Base-by-base conservation (phyloP, 495 filamentous ascomycete genomes). In the Penicillium desertorum region DNA sequence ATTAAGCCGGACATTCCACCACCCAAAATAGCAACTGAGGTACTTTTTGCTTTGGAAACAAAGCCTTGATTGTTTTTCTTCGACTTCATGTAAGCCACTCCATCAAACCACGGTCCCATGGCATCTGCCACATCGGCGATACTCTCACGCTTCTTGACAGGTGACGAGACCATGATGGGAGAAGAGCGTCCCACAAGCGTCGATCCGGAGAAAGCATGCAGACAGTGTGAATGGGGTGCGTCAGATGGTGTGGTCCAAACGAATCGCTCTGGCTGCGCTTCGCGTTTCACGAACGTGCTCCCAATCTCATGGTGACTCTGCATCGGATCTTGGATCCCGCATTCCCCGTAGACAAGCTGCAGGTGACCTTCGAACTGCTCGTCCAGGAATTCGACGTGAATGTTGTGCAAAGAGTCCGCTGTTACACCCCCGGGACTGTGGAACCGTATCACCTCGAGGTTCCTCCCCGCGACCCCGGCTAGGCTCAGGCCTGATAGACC, bases 61-160 rank as follows among this genome's bases (percentile, higher is more conserved):
- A 85, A 80, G 2, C 81, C 71, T 6, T 75, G 65, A n/a, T 68
- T 67, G 19, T 79, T 72, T 32, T 84, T 71, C 60, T 81, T 84
- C 23, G 73, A 69, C 54, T 83, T 72, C 59, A 89, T 75, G 54
- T 84, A 79, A 30, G 77, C 78, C 16, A 89, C 84, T 5, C 86
- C 86, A 60, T 88, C 83, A 42, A 88, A 88, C 85, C 86, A 88
- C 0, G 86, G 83, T 0, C 86, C 86, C 66, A 70, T 72, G n/a
- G 71, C 64, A 61, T 89, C 86, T 12, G 71, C 67, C 23, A 72
- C 68, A 46, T 74, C 67, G 1, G 69, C 69, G 32, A 71, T 65
- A n/a, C 59, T 69, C 46, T 69, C 61, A 6, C 71, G 67, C 30
- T 62, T 63, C 10, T 16, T 22, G 5, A 69, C 45, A 0, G 63